Evolutionary conservation across 1,284 basidiomycete genomes (phyloP), one percentile per base, ranked within the genome.

Genomic region (Mycena sp.): DNA sequence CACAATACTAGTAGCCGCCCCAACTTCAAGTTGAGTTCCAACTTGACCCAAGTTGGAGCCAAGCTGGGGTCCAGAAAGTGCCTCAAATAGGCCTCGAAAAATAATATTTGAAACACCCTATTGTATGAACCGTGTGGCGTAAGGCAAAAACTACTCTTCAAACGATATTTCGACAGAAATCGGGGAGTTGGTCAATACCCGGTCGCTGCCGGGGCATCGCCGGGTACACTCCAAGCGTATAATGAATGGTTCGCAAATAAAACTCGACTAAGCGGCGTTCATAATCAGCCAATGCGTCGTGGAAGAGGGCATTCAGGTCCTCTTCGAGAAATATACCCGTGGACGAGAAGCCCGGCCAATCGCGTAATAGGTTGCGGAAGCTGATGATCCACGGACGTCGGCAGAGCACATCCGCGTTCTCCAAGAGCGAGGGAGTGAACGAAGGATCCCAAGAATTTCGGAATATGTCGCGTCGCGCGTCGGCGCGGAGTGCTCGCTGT

Each of bases 261-360:
- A 65, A 65, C 6, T 48, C 26, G n/a, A 65, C 52, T 23, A 65
- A 25, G 6, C 54, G 49, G 35, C 25, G 54, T n/a, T 65, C 63
- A 32, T 41, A 60, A 14, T n/a, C 37, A 17, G 23, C 44, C 23
- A 58, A 17, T 3, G 48, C 29, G 9, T 53, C 61, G 12, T 44
- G 46, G 43, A 58, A 21, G 12, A 4, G n/a, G 23, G 37, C 21
- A 17, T 52, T 19, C 3, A 35, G 10, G 25, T 43, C 54, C 1
- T 29, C 43, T 26, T 37, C 45, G 10, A 19, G 21, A 1, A 29
- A 23, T 28, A 32, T 6, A 5, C 35, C 49, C 14, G 16, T 49
- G 23, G 44, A 30, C 14, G 26, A 49, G n/a, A 49, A 63, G 17
- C 48, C 25, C 11, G 61, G 61, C 61, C 61, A 63, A 17, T 43